Percentiles rank a stretch among this genome's conserved stretches.
These are phyloP conservation scores for Tetrastigma voinierianum DNA, from an alignment of 164 flowering plant genomes.

Conservation along the genomic window DNA sequence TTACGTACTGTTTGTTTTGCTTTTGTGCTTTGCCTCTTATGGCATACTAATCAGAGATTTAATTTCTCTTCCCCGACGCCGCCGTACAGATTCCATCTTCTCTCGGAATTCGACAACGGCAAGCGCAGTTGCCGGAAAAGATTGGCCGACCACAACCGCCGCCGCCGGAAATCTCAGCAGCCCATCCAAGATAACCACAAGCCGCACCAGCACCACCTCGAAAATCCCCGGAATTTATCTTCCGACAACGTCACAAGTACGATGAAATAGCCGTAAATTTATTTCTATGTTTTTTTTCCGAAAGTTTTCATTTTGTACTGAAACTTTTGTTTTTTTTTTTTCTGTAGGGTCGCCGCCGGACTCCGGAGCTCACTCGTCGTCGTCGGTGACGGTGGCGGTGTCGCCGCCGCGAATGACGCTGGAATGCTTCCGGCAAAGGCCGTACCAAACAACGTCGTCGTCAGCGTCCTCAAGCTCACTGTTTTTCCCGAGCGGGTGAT, in stretches of 20 bases:
- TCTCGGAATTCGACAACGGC: conserved; percentile 65
- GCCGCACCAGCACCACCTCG: conserved; percentile 21
- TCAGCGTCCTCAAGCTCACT: conserved; percentile 44
- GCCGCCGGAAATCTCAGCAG: conserved; percentile 57
- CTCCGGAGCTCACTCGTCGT: conserved; percentile 52
- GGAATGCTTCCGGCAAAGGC: conserved; percentile 45
- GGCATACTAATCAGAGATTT: conserved; percentile 30
- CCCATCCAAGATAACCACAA: conserved; percentile 26
- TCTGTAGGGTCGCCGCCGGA: conserved; percentile 65
- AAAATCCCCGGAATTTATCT: conserved; percentile 23
- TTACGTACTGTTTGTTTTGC: conserved; percentile 2
- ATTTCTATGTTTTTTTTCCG: background rate
- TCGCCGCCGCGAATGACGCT: conserved; percentile 61
- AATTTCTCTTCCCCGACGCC: conserved; percentile 18
- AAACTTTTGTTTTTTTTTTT: background rate
- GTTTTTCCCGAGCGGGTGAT: conserved; percentile 36
- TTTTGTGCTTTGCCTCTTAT: background rate
- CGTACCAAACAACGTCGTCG: conserved; percentile 28
- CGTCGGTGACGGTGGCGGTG: conserved; percentile 59
- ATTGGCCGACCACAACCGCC: conserved; percentile 71
- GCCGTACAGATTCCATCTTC: conserved; percentile 47
- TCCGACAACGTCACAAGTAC: conserved; percentile 39
- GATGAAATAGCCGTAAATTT: background rate
- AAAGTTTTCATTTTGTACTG: too few relatives aligned
- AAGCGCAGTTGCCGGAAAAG: conserved; percentile 79